Percentiles rank a stretch among this genome's conserved stretches.
Conservation (phyloP, 2,329 filamentous ascomycete genomes). For the Colletotrichum spaethianum region DNA sequence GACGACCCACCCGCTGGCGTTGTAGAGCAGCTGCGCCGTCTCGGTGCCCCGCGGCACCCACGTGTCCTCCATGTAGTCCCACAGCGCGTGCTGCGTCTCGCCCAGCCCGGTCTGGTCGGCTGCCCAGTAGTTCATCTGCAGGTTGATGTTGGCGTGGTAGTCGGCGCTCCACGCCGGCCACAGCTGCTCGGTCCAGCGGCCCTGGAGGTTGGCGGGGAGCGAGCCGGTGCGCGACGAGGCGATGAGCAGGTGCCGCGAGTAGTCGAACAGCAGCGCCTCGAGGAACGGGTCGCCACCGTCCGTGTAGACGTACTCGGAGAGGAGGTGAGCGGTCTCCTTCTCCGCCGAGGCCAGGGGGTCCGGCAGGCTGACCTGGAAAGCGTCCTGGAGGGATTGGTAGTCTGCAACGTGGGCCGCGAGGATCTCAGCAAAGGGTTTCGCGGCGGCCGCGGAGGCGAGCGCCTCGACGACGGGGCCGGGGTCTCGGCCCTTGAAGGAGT, state of each 20-base stretch:
- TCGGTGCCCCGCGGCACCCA: constrained; percentile 68
- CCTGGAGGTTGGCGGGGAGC: constrained; percentile 70
- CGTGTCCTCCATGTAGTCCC: constrained; percentile 66
- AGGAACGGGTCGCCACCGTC: constrained; percentile 64
- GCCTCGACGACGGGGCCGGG: constrained; percentile 56
- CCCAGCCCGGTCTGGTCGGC: constrained; percentile 67
- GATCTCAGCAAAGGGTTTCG: constrained; percentile 51
- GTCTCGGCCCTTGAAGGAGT: constrained; percentile 64
- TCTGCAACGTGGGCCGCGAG: constrained; percentile 55
- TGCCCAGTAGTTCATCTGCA: constrained; percentile 75
- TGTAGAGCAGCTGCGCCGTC: constrained; percentile 68
- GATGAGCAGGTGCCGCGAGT: constrained; percentile 68
- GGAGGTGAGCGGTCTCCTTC: constrained; percentile 57
- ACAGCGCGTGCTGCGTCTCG: constrained; percentile 60
- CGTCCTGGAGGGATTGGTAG: constrained; percentile 54
- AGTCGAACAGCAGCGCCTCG: constrained; percentile 67
- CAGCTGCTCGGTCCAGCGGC: constrained; percentile 65
- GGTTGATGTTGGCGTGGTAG: constrained; percentile 72
- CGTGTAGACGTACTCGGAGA: constrained; percentile 50
- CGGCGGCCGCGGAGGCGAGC: constrained; percentile 50
- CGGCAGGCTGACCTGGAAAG: constrained; percentile 61
- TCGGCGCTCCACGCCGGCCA: constrained; percentile 62
- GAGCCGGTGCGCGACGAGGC: constrained; percentile 65
- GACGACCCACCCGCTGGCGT: constrained; percentile 67
- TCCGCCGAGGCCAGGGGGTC: constrained; percentile 57